Evolutionary conservation across 345 rosid species (phyloP).

Genomic region (Ceriops zippeliana): DNA sequence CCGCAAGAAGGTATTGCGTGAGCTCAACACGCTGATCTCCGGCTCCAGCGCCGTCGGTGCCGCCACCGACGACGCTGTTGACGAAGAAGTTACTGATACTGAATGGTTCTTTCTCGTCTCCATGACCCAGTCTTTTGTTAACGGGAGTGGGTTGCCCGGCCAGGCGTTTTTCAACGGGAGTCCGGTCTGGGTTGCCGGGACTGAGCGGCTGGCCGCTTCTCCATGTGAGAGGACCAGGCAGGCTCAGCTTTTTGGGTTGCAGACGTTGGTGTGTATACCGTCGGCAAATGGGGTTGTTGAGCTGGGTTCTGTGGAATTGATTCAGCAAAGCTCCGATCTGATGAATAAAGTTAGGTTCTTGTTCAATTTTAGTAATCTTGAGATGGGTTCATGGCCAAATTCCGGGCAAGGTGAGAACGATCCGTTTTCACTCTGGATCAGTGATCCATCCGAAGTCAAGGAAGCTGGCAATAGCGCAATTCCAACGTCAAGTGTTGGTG

Average conservation of each 20-base stretch:
- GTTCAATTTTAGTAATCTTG: constrained; percentile 56
- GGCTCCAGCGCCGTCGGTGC: constrained; percentile 36
- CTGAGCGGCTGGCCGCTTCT: constrained; percentile 54
- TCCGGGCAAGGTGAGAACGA: constrained; percentile 85
- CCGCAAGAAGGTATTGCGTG: constrained; percentile 68
- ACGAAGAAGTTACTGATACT: constrained; percentile 88
- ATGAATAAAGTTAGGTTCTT: constrained; percentile 58
- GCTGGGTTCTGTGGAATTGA: constrained; percentile 74
- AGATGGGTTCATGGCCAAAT: constrained; percentile 54
- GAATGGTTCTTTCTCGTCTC: constrained; percentile 97
- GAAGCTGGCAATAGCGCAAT: constrained; percentile 25
- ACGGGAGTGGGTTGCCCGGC: constrained; percentile 71
- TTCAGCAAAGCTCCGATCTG: constrained; percentile 68
- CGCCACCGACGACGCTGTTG: constrained; percentile 56
- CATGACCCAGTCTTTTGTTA: constrained; percentile 77
- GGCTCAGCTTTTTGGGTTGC: constrained; percentile 68
- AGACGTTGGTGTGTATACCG: constrained; percentile 82
- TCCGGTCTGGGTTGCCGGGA: constrained; percentile 68
- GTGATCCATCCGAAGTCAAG: constrained; percentile 54
- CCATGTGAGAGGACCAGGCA: constrained; percentile 69
- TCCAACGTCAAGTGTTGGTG: not conserved
- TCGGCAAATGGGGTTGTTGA: constrained; percentile 78
- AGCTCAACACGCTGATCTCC: constrained; percentile 76
- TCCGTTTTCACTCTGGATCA: constrained; percentile 66
- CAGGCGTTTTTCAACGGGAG: constrained; percentile 52